These are phyloP conservation scores for Paramecium octaurelia DNA, from an alignment of 73 alveolate species.

Conservation along the genomic window DNA sequence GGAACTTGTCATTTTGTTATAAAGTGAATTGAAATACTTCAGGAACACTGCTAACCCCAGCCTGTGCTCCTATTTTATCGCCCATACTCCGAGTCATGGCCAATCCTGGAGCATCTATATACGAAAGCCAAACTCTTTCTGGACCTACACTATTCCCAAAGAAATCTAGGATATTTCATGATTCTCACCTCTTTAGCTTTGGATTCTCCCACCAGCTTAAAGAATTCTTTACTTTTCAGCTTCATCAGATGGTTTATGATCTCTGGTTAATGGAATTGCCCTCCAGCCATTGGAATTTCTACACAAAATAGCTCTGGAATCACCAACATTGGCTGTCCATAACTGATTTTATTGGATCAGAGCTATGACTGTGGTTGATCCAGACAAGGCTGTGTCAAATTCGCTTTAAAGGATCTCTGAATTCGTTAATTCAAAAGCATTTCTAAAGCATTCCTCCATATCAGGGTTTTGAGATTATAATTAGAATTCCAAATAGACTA, in stretches of 20 bases:
- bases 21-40: slow-evolving; percentile 51
- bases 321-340: slow-evolving; percentile 87
- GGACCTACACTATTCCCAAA: slow-evolving; percentile 88
- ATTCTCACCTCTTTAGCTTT: neutral
- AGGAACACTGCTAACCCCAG: slow-evolving; percentile 25
- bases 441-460: neutral
- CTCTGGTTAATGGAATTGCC: slow-evolving; percentile 49
- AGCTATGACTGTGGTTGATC: slow-evolving; percentile 73
- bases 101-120: slow-evolving; percentile 94
- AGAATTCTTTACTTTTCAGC: slow-evolving; percentile 76
- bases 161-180: slow-evolving; percentile 62
- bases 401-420: slow-evolving; percentile 47
- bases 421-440: slow-evolving; percentile 50
- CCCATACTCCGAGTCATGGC: slow-evolving; percentile 91
- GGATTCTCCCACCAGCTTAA: slow-evolving; percentile 76
- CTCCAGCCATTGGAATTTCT: slow-evolving; percentile 70
- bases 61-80: neutral
- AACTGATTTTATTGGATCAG: slow-evolving; percentile 65
- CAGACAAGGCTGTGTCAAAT: slow-evolving; percentile 64
- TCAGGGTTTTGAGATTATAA: neutral
- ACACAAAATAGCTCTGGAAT: slow-evolving; percentile 82
- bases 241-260: slow-evolving; percentile 84
- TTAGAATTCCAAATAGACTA: neutral
- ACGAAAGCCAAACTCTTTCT: slow-evolving; percentile 89
- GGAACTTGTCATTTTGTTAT: slow-evolving; percentile 11